A percentile compares a stretch with the other conserved stretches of the same genome.
Conservation (phyloP, 805 yeast genomes). For the Pichia scutulata region DNA sequence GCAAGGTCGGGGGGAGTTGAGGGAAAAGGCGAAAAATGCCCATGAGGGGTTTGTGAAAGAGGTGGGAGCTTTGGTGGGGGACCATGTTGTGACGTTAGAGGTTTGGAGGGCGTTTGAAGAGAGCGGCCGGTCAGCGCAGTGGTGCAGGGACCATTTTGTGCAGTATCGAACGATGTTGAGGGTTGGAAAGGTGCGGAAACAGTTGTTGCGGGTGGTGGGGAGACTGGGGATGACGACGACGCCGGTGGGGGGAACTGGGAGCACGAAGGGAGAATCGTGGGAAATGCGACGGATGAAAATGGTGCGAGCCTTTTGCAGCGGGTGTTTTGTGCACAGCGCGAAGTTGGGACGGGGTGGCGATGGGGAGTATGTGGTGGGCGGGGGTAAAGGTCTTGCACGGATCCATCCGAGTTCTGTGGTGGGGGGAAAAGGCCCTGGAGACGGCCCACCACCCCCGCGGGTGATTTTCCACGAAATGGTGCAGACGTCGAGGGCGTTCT, state of each 20-base stretch:
- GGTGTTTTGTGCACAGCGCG: background rate
- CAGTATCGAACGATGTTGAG: background rate
- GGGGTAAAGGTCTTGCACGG: too few species aligned
- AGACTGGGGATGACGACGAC: background rate
- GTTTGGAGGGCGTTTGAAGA: background rate
- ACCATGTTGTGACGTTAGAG: background rate
- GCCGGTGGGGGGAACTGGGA: background rate
- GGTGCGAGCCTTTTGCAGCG: background rate
- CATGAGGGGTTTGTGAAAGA: constrained; percentile 42
- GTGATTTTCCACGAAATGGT: background rate
- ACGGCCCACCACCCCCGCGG: background rate
- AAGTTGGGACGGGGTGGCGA: background rate
- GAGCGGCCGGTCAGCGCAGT: background rate
- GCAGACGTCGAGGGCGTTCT: background rate
- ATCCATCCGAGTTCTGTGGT: too few species aligned
- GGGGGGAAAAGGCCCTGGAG: background rate
- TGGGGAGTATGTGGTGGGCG: background rate
- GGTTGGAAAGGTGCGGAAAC: background rate
- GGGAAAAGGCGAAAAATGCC: constrained; percentile 57
- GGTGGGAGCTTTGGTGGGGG: background rate
- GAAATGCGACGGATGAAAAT: background rate
- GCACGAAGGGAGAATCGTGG: background rate
- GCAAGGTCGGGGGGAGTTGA: constrained; percentile 55
- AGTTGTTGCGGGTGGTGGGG: background rate
- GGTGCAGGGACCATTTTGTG: background rate